phyloP scores from a whole-genome alignment of 352 stramenopile species.

The Globisporangium spiculum region DNA sequence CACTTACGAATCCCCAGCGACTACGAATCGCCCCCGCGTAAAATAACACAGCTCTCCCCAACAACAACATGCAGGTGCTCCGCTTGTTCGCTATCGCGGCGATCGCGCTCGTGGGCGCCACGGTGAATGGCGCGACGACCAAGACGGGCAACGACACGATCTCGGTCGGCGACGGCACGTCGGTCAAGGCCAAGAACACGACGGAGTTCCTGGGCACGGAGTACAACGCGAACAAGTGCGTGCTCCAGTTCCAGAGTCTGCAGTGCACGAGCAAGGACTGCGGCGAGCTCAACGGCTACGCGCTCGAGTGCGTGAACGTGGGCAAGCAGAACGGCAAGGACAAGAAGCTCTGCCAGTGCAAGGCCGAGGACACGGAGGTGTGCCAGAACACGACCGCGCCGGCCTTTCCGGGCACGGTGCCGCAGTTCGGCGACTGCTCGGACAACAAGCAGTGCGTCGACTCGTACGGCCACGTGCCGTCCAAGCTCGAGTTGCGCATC shows the following conservation, averaged over 20 bases:
- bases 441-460: slow-evolving; percentile 42
- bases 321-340: slow-evolving; percentile 58
- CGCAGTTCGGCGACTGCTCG: slow-evolving; percentile 72
- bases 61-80: slow-evolving; percentile 16
- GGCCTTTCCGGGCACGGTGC: slow-evolving; percentile 29
- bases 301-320: slow-evolving; percentile 60
- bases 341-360: slow-evolving; percentile 69
- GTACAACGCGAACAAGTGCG: slow-evolving; percentile 65
- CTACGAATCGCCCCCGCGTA: background rate
- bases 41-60: background rate
- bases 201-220: slow-evolving; percentile 62
- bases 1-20: slow-evolving; percentile 1
- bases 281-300: slow-evolving; percentile 64
- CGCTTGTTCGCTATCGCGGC: slow-evolving; percentile 14
- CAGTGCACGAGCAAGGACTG: slow-evolving; percentile 53
- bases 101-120: slow-evolving; percentile 11
- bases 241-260: slow-evolving; percentile 67
- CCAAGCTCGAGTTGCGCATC: slow-evolving; percentile 42
- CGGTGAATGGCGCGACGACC: slow-evolving; percentile 1
- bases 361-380: slow-evolving; percentile 27
- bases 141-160: slow-evolving; percentile 36
- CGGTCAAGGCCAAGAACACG: slow-evolving; percentile 44
- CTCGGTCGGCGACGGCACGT: slow-evolving; percentile 59
- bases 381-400: slow-evolving; percentile 54
- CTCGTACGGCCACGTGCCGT: slow-evolving; percentile 61